These are phyloP conservation scores for Hura crepitans DNA, from an alignment of 441 rosid species.

Conservation along the genomic window DNA sequence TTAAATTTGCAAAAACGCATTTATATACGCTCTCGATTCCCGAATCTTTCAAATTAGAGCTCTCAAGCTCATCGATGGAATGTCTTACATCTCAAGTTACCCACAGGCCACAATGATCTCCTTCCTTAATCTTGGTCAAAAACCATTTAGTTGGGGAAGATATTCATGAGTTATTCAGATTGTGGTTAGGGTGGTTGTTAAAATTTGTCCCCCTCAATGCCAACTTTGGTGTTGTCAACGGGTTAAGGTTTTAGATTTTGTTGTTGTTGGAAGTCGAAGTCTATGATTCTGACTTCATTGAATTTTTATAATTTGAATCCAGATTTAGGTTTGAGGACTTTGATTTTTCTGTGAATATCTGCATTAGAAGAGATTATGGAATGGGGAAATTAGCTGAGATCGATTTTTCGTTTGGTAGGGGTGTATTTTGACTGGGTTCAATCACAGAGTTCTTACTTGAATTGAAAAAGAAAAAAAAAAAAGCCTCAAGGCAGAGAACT, in stretches of 20 bases:
- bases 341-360: constrained; percentile 54
- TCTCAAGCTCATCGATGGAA: constrained; percentile 63
- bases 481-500: not conserved
- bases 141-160: no score
- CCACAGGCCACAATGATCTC: constrained; percentile 87
- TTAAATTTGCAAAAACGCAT: constrained; percentile 32
- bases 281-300: constrained; percentile 9
- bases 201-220: not conserved
- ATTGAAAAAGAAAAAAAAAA: not conserved
- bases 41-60: constrained; percentile 59
- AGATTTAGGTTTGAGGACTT: constrained; percentile 20
- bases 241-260: constrained; percentile 1
- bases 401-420: not conserved
- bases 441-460: not conserved
- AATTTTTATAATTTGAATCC: not conserved
- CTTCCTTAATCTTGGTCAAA: constrained; percentile 66
- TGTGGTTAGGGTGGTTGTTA: constrained; percentile 50
- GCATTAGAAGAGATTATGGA: constrained; percentile 27
- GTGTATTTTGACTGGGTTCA: not conserved
- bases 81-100: constrained; percentile 61
- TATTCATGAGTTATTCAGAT: constrained; percentile 43
- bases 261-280: not conserved
- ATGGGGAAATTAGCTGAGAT: not conserved
- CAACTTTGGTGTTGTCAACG: not conserved
- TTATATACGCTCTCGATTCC: constrained; percentile 37